phyloP scores from a whole-genome alignment of 345 rosid genomes.

The Pseudoturritis turrita region DNA sequence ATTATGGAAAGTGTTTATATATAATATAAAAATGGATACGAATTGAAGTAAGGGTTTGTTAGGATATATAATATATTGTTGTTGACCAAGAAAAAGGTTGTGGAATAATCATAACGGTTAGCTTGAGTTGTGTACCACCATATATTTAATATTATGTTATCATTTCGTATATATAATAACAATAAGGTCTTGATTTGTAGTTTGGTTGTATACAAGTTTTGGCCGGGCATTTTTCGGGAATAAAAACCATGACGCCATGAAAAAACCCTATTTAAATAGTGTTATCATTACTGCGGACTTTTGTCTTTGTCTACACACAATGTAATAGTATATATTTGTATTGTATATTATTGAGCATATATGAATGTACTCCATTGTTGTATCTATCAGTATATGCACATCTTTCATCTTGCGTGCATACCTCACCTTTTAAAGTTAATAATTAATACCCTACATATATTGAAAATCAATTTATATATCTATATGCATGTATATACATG shows the following conservation, averaged over 20 bases:
- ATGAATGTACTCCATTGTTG: neutral
- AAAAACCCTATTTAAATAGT: conserved; percentile 22
- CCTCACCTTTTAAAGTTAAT: neutral
- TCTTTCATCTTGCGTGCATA: neutral
- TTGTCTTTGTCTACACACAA: conserved; percentile 25
- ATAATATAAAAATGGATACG: conserved; percentile 21
- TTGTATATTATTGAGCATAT: neutral
- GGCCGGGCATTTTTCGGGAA: conserved; percentile 59
- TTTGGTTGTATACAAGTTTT: conserved; percentile 68
- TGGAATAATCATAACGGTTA: conserved; percentile 74
- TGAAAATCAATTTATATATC: neutral
- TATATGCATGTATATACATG: neutral
- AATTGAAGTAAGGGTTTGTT: conserved; percentile 40
- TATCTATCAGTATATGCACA: neutral
- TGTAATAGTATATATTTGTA: neutral
- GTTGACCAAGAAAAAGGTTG: conserved; percentile 55
- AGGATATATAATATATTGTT: conserved; percentile 41
- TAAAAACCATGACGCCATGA: conserved; percentile 39
- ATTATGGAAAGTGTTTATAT: conserved; percentile 20
- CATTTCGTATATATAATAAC: conserved; percentile 5
- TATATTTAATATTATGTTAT: conserved; percentile 27
- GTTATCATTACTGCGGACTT: conserved; percentile 31
- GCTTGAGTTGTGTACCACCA: conserved; percentile 50
- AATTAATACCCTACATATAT: neutral
- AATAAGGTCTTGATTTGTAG: conserved; percentile 26